Base-by-base conservation (phyloP, 1,139 yeast genomes). In the Yarrowia galli region DNA sequence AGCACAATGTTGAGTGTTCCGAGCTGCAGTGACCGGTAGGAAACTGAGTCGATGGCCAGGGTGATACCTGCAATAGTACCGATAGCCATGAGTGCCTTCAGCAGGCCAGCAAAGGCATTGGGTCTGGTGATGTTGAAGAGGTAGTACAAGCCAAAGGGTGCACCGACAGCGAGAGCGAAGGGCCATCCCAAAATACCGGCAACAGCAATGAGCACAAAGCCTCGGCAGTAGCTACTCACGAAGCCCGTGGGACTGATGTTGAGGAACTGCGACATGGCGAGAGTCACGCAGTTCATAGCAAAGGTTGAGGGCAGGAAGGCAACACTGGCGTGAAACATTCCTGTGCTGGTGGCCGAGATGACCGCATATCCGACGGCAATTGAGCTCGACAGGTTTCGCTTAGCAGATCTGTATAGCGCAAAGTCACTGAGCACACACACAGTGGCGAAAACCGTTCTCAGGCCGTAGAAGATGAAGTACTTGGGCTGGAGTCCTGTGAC, bases 181-280 rank as follows among this genome's bases (percentile, higher is more conserved):
- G 98, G 98, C 98, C 98, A 93, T 1, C 98, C 98, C 43, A 89
- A 71, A 1, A 93, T 75, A 0, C 96, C 96, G 8, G 95, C 97
- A 22, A 89, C 70, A 46, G 85, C 79, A 64, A 85, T 81, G 80
- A 84, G 84, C 1, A 84, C 74, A 53, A 89, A 80, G 1, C 87
- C 85, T 38, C 56, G 35, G 76, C 70, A 64, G 75, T 71, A 4
- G 72, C 72, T n/a, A 68, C 69, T 15, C 67, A 70, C 7, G 69
- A 54, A 65, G 18, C 54, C 56, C 1, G 49, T 43, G 22, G 49
- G 42, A 15, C 51, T 58, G 15, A 32, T 58, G 69, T 40, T 75
- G 71, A 67, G 76, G 71, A 71, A 81, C 77, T 68, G 60, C 3
- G 85, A 79, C 20, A 85, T 78, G 0, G 91, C 89, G 67, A 89